A percentile compares a stretch with the other conserved stretches of the same genome.
Evolutionary conservation across 352 stramenopile species (phyloP).

Genomic region (Hyaloperonospora arabidopsidis): DNA sequence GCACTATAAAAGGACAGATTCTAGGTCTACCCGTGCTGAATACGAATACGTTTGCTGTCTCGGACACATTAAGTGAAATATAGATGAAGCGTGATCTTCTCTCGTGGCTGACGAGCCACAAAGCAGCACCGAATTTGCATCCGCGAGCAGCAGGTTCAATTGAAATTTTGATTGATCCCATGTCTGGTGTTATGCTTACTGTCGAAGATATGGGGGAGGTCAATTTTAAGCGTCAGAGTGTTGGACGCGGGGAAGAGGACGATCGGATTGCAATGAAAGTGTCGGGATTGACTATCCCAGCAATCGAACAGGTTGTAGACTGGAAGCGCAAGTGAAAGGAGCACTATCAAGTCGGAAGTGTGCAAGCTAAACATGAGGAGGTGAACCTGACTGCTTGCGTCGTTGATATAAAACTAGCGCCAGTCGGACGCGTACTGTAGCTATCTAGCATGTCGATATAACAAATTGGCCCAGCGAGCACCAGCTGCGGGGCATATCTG

Average conservation of each 20-base stretch:
- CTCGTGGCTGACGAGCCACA: constrained; percentile 2
- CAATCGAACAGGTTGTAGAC: constrained; percentile 4
- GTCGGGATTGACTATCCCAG: background rate
- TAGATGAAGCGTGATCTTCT: constrained; percentile 11
- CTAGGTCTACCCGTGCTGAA: background rate
- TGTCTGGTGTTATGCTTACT: constrained; percentile 50
- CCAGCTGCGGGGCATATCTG: no score
- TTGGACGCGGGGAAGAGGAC: constrained; percentile 7
- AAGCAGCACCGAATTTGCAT: constrained; percentile 18
- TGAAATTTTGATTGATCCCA: constrained; percentile 73
- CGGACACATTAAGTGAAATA: constrained; percentile 2
- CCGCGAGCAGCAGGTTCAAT: constrained; percentile 28
- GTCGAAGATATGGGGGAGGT: constrained; percentile 20
- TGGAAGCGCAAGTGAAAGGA: constrained; percentile 8
- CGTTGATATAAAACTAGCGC: background rate
- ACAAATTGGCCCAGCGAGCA: no score
- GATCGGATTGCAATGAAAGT: background rate
- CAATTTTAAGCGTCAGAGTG: constrained; percentile 10
- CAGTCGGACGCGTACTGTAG: background rate
- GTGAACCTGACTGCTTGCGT: constrained; percentile 1
- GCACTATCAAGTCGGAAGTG: background rate
- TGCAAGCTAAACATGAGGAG: constrained; percentile 1
- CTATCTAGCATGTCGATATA: constrained; percentile 7
- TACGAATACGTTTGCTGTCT: background rate
- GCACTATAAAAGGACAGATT: no score